phyloP scores from a whole-genome alignment of 1,139 yeast species.

The Geotrichum carabidarum region DNA sequence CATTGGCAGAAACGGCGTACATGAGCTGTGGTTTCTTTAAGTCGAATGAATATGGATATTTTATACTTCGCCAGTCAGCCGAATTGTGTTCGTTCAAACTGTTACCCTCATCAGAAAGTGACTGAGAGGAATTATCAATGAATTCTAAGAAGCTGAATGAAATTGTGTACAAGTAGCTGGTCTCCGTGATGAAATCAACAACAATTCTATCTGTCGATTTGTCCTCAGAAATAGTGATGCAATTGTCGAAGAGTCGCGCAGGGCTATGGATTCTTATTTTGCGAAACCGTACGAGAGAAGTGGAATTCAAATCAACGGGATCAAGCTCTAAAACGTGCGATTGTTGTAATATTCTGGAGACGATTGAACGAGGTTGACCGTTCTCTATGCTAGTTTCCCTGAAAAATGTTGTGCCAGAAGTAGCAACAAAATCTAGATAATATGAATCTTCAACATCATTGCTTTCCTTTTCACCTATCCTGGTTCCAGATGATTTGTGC shows the following conservation, averaged over 20 bases:
- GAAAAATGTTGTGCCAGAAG: slow-evolving; percentile 23
- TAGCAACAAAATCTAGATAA: slow-evolving; percentile 28
- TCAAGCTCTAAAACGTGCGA: slow-evolving; percentile 26
- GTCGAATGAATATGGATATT: slow-evolving; percentile 65
- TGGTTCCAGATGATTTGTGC: not conserved
- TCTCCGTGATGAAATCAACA: slow-evolving; percentile 28
- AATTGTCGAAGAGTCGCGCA: slow-evolving; percentile 23
- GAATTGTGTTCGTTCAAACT: slow-evolving; percentile 23
- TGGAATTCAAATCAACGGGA: slow-evolving; percentile 24
- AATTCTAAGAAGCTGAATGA: slow-evolving; percentile 21
- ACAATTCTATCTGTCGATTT: slow-evolving; percentile 22
- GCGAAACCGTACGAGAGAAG: slow-evolving; percentile 17
- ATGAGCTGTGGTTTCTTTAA: slow-evolving; percentile 57
- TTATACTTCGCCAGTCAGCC: slow-evolving; percentile 30
- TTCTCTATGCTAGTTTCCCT: slow-evolving; percentile 9
- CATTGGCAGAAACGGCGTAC: slow-evolving; percentile 43
- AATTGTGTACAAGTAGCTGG: slow-evolving; percentile 30
- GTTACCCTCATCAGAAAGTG: slow-evolving; percentile 13
- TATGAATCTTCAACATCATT: slow-evolving; percentile 24
- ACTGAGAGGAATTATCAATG: not conserved
- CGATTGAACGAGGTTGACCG: slow-evolving; percentile 20
- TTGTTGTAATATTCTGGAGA: slow-evolving; percentile 26
- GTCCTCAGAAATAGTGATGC: slow-evolving; percentile 27
- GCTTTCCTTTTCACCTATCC: slow-evolving; percentile 10
- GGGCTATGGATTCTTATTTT: slow-evolving; percentile 27